Conservation (phyloP, 192 early-diverging fungal species). For the Chytriomyces confervae region DNA sequence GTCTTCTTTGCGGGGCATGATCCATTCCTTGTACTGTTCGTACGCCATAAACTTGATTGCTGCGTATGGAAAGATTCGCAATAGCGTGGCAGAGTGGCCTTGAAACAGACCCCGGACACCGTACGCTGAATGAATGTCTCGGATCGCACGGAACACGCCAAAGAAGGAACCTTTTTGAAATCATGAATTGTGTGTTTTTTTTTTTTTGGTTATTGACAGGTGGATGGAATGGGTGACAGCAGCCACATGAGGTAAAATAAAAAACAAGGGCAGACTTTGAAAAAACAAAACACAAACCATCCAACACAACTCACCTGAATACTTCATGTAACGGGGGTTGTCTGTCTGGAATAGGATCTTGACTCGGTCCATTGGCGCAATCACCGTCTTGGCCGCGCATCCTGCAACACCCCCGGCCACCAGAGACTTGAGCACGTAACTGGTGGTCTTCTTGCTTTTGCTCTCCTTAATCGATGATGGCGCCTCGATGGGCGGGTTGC, state of each 20-base stretch:
- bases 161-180: slow-evolving; percentile 63
- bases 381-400: slow-evolving; percentile 61
- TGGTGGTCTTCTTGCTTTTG: slow-evolving; percentile 41
- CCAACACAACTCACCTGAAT: slow-evolving; percentile 45
- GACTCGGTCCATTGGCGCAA: slow-evolving; percentile 62
- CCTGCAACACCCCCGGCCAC: slow-evolving; percentile 67
- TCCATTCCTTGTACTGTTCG: slow-evolving; percentile 78
- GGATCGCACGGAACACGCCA: slow-evolving; percentile 81
- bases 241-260: neutral
- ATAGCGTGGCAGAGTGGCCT: slow-evolving; percentile 91
- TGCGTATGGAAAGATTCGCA: slow-evolving; percentile 96
- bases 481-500: neutral
- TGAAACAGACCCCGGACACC: slow-evolving; percentile 87
- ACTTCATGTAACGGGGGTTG: slow-evolving; percentile 55
- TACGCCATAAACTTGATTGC: slow-evolving; percentile 97
- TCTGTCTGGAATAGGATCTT: slow-evolving; percentile 65
- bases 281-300: neutral
- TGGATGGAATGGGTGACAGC: neutral
- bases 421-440: slow-evolving; percentile 55
- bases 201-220: neutral
- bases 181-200: neutral
- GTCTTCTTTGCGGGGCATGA: slow-evolving; percentile 71
- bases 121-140: slow-evolving; percentile 72
- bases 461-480: neutral
- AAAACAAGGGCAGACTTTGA: neutral